Evolutionary conservation across 2,329 filamentous ascomycete species (phyloP).

Genomic region (Alternaria ventricosa): DNA sequence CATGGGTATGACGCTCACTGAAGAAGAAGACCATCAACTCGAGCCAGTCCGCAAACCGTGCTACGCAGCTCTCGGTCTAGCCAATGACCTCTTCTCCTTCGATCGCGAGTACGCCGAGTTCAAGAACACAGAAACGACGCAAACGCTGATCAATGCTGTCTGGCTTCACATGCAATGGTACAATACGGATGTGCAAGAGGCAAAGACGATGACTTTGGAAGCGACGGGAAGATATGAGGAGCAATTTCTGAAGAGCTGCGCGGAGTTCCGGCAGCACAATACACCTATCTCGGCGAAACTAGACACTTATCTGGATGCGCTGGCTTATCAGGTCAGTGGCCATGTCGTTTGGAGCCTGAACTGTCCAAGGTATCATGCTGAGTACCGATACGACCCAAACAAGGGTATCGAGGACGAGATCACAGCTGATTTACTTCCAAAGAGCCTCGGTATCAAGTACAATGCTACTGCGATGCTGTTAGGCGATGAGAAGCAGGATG

Average conservation of each 20-base stretch:
- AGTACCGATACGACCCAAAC: conserved; percentile 23
- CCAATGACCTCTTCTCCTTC: conserved; percentile 2
- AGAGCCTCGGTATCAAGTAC: background rate
- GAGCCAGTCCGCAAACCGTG: background rate
- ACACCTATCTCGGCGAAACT: background rate
- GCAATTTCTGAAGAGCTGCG: background rate
- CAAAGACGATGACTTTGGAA: background rate
- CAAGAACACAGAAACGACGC: too few relatives aligned
- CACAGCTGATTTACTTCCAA: background rate
- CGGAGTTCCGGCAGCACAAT: background rate
- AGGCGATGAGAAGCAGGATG: background rate
- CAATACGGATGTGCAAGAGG: background rate
- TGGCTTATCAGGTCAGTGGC: background rate
- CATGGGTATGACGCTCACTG: conserved; percentile 1
- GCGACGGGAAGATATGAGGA: background rate
- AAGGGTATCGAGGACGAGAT: background rate
- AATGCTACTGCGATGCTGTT: background rate
- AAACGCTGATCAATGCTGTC: background rate
- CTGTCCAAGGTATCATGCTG: conserved; percentile 1
- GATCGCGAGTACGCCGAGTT: conserved; percentile 4
- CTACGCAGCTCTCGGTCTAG: background rate
- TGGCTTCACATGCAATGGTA: conserved; percentile 7
- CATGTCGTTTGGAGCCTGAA: conserved; percentile 3
- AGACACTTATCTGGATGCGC: background rate
- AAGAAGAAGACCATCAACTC: background rate